phyloP scores from a whole-genome alignment of 2,329 filamentous ascomycete species.

The Calonectria ilicicola region DNA sequence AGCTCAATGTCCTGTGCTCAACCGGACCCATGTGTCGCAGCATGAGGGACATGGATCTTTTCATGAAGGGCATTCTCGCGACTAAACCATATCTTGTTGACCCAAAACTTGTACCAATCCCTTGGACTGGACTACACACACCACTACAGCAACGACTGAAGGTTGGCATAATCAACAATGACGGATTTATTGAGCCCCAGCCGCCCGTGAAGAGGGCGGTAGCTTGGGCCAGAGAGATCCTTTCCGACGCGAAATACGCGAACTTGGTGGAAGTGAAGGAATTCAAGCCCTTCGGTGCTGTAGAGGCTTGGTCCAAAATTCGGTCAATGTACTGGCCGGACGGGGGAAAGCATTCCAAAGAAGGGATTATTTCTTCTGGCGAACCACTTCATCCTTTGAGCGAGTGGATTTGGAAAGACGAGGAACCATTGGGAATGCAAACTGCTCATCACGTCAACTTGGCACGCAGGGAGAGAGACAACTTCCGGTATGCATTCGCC shows the following conservation, averaged over 20 bases:
- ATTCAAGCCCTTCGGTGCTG: slow-evolving; percentile 48
- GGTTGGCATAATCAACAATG: slow-evolving; percentile 56
- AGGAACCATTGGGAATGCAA: slow-evolving; percentile 36
- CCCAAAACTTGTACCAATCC: slow-evolving; percentile 43
- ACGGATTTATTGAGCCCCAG: slow-evolving; percentile 52
- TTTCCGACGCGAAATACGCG: slow-evolving; percentile 32
- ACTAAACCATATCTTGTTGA: slow-evolving; percentile 39
- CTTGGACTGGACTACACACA: slow-evolving; percentile 44
- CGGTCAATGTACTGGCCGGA: slow-evolving; percentile 60
- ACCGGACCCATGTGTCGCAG: slow-evolving; percentile 41
- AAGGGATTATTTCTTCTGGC: slow-evolving; percentile 49
- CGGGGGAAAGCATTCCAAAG: slow-evolving; percentile 47
- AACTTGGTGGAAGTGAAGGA: slow-evolving; percentile 47
- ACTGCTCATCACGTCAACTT: slow-evolving; percentile 28
- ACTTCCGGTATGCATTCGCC: slow-evolving; percentile 48
- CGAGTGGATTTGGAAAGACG: slow-evolving; percentile 52
- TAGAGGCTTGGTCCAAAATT: slow-evolving; percentile 47
- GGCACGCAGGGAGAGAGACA: slow-evolving; percentile 40
- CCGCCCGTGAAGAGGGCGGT: slow-evolving; percentile 53
- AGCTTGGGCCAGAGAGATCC: slow-evolving; percentile 45
- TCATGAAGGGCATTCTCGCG: slow-evolving; percentile 29
- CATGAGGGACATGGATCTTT: slow-evolving; percentile 38
- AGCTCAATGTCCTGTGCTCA: slow-evolving; percentile 50
- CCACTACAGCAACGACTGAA: slow-evolving; percentile 42
- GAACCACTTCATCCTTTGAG: slow-evolving; percentile 60